These are phyloP conservation scores for Saccharomycodes ludwigii DNA, from an alignment of 805 yeast species.

Conservation along the genomic window DNA sequence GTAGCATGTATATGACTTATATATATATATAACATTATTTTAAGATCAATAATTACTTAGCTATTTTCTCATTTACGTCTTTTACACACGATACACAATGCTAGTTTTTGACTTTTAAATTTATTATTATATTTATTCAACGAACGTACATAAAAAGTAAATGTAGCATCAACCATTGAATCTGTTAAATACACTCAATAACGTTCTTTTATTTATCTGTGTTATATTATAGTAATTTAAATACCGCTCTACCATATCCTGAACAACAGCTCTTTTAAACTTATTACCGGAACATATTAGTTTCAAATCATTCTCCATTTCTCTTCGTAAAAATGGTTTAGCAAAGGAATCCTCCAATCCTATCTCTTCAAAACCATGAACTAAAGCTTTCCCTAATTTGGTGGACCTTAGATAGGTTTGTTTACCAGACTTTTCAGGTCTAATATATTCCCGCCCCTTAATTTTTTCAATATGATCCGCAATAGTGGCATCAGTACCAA, in stretches of 20 bases:
- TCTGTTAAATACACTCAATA: slow-evolving; percentile 19
- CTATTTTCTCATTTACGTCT: too few species aligned
- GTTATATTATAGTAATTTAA: slow-evolving; percentile 32
- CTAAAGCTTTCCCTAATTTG: slow-evolving; percentile 70
- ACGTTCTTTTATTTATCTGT: slow-evolving; percentile 15
- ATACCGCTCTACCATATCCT: slow-evolving; percentile 44
- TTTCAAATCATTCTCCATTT: slow-evolving; percentile 54
- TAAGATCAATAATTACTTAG: too few species aligned
- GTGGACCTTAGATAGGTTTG: slow-evolving; percentile 57
- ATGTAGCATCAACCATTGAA: too few species aligned
- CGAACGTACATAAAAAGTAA: too few species aligned
- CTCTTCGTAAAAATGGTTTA: slow-evolving; percentile 77
- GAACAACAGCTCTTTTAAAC: slow-evolving; percentile 40
- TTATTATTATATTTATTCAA: too few species aligned
- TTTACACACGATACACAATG: too few species aligned
- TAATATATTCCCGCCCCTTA: slow-evolving; percentile 51
- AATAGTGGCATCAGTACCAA: slow-evolving; percentile 98
- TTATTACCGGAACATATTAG: slow-evolving; percentile 56
- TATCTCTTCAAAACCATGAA: slow-evolving; percentile 75
- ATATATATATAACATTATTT: too few species aligned
- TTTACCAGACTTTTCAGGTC: slow-evolving; percentile 28
- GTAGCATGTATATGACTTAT: too few species aligned
- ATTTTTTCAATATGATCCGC: slow-evolving; percentile 94
- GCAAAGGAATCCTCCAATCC: slow-evolving; percentile 68
- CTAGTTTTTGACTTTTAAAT: too few species aligned